These are phyloP conservation scores for Metschnikowia shivogae DNA, from an alignment of 805 yeast species.

Conservation along the genomic window DNA sequence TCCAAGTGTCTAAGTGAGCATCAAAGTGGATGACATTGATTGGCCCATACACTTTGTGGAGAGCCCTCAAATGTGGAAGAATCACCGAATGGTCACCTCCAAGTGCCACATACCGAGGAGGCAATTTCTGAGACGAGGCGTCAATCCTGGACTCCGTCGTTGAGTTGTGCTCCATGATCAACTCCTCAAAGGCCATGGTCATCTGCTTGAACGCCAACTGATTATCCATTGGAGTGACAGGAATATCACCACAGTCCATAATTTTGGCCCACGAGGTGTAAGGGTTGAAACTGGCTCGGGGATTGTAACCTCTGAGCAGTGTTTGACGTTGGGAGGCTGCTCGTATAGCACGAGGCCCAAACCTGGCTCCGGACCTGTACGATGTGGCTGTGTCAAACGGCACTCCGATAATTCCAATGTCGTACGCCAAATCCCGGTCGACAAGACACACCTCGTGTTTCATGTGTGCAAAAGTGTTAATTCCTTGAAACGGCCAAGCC, in stretches of 20 bases:
- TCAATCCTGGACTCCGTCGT: conserved; percentile 10
- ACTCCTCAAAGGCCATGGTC: conserved; percentile 52
- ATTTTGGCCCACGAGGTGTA: conserved; percentile 47
- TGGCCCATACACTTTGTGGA: conserved; percentile 57
- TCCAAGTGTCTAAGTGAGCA: conserved; percentile 82
- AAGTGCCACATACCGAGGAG: conserved; percentile 62
- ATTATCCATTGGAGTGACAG: conserved; percentile 59
- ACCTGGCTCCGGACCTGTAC: conserved; percentile 77
- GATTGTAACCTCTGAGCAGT: conserved; percentile 64
- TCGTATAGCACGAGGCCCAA: conserved; percentile 74
- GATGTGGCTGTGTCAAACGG: conserved; percentile 84
- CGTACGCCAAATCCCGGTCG: conserved; percentile 46
- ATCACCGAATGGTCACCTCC: conserved; percentile 85
- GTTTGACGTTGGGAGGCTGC: conserved; percentile 70
- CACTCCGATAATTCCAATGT: conserved; percentile 71
- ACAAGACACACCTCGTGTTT: conserved; percentile 56
- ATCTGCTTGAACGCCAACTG: conserved; percentile 49
- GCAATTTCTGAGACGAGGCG: conserved; percentile 21
- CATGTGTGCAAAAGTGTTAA: conserved; percentile 72
- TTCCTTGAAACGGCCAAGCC: conserved; percentile 68
- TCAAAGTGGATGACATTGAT: conserved; percentile 77
- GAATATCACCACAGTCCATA: conserved; percentile 56
- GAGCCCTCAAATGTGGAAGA: conserved; percentile 67
- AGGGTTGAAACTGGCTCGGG: conserved; percentile 55
- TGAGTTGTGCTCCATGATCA: conserved; percentile 41